Evolutionary conservation across 1,139 yeast genomes (phyloP), one percentile per base, ranked within the genome.

Genomic region (Fermentozyma sake): DNA sequence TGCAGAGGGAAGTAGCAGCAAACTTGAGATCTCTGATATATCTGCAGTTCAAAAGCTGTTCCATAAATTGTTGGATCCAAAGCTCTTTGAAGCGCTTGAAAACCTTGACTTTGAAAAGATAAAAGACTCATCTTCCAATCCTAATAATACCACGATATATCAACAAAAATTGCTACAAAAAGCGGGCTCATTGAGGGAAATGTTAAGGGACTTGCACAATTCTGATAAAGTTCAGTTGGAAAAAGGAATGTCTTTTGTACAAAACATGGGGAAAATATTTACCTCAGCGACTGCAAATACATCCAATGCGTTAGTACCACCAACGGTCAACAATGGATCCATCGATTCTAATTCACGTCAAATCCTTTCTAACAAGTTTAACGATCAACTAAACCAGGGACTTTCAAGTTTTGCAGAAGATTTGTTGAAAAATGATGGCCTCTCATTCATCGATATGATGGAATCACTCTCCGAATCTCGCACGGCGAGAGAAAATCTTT

Each of bases 381-480:
- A 41, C 30, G 52, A 47, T 28, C 52, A 46, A 30, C 39, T 56
- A 23, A 42, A 57, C 4, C 46, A 52, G 31, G 71, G 70, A 3
- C 48, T 78, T 14, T 63, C 78, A 28, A 70, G 74, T 9, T 81
- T 84, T 28, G 91, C 93, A 0, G 93, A 84, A 39, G 94, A 84
- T 47, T 55, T 85, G 17, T 60, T 83, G 32, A 75, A 74, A 37
- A 80, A 81, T 47, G 86, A 81, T 39, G 95, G 95, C 16, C 70
- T 70, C 41, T 70, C 76, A 30, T 83, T 84, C 43, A 71, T 85
- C 22, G 80, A 78, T 38, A 76, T 82, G 75, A 78, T 85, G 78
- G 94, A 82, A 47, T 68, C 76, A 30, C 60, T 82, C 20, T 81
- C 83, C 6, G 76, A 73, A 36, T 62, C 75, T n/a, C 58, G 79